Conservation (phyloP, 2,329 filamentous ascomycete genomes). For the Epichloe hybrida region DNA sequence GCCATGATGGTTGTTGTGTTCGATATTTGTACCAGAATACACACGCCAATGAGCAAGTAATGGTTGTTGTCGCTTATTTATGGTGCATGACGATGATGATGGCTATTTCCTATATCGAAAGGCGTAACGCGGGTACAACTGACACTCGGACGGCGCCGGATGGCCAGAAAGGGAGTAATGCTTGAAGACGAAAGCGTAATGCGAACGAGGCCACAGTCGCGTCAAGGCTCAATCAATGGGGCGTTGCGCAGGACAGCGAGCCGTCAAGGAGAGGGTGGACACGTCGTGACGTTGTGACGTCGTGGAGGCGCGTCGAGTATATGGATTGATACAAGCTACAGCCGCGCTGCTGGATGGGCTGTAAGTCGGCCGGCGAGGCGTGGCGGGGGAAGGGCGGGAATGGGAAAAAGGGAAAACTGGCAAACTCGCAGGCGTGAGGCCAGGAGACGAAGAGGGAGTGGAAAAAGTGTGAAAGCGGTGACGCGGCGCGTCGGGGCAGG, state of each 20-base stretch:
- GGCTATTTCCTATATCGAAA: constrained; percentile 5
- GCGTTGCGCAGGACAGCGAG: constrained; percentile 8
- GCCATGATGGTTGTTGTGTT: constrained; percentile 46
- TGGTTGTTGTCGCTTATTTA: constrained; percentile 15
- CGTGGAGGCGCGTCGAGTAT: constrained; percentile 16
- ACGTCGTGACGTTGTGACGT: constrained; percentile 12
- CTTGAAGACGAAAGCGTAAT: constrained; percentile 1
- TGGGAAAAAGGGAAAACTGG: constrained; percentile 3
- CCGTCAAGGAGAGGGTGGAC: constrained; percentile 12
- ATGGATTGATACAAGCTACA: constrained; percentile 2
- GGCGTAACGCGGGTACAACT: background rate
- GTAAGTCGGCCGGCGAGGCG: constrained; percentile 7
- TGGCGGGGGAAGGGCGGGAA: constrained; percentile 8
- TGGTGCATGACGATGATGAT: constrained; percentile 26
- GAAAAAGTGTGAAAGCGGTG: constrained; percentile 31
- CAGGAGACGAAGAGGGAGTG: constrained; percentile 10
- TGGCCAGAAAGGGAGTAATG: constrained; percentile 1
- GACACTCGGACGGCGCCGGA: background rate
- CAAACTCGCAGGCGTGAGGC: constrained; percentile 5
- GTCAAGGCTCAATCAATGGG: constrained; percentile 11
- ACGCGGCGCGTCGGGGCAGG: constrained; percentile 27
- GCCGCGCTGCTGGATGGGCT: constrained; percentile 4
- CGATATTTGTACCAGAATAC: constrained; percentile 4
- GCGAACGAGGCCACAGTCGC: constrained; percentile 8
- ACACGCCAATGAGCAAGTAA: constrained; percentile 13